Percentiles rank a stretch among this genome's conserved stretches.
Evolutionary conservation across 352 stramenopile genomes (phyloP).

Genomic region (Globisporangium parvum): DNA sequence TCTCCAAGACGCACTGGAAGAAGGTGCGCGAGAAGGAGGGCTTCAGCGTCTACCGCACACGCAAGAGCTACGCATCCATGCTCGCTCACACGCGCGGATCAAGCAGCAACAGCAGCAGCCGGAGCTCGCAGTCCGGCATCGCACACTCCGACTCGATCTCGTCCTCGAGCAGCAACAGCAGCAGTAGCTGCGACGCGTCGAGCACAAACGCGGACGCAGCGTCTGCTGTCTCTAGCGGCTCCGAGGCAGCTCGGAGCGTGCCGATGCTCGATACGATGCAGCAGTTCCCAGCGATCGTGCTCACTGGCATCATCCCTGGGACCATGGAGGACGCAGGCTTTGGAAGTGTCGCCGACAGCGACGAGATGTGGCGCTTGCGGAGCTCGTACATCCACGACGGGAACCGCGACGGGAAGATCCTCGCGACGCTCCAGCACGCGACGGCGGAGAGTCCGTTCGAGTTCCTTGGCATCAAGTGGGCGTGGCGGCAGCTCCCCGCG

Average conservation of each 20-base stretch:
- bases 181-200: conserved; percentile 1
- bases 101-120: too few species aligned
- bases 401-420: conserved; percentile 29
- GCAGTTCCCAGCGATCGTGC: conserved; percentile 22
- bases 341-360: conserved; percentile 32
- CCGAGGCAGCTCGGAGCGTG: too few species aligned
- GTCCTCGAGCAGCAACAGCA: neutral
- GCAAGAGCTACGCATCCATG: neutral
- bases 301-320: conserved; percentile 30
- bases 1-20: conserved; percentile 15
- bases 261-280: neutral
- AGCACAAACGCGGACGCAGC: too few species aligned
- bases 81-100: neutral
- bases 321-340: conserved; percentile 37
- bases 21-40: conserved; percentile 1
- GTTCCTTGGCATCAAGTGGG: conserved; percentile 47
- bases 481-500: conserved; percentile 1
- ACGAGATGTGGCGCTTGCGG: conserved; percentile 30
- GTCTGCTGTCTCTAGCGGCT: neutral
- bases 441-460: conserved; percentile 33
- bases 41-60: conserved; percentile 4
- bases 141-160: too few species aligned
- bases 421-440: conserved; percentile 24
- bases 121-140: too few species aligned
- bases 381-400: conserved; percentile 32